Evolutionary conservation across 129 eudicot genomes (phyloP), one percentile per base, ranked within the genome.

Genomic region (Logfia minima): DNA sequence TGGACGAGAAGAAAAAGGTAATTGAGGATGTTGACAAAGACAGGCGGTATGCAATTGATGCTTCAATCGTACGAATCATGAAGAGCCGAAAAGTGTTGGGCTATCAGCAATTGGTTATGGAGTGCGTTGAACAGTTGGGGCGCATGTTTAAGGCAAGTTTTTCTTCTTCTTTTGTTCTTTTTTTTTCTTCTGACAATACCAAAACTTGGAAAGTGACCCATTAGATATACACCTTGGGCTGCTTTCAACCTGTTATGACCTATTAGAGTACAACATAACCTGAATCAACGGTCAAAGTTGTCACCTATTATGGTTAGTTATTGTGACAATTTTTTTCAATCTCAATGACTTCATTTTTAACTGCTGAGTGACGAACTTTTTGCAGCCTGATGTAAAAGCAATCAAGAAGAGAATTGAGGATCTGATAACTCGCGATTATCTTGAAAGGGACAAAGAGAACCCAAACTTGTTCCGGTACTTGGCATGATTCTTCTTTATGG

Each of bases 51-150:
- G 95, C 96, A 9, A 93, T 93, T 74, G 98, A 93, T 74, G 95
- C 95, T 19, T 88, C 98, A 2, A 93, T 93, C 58, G 98, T 93
- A 32, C 87, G 95, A 22, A 90, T 93, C 41, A 93, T 93, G 98
- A 93, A 93, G 80, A 93, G 98, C 68, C 81, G 98, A 66, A 90
- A 93, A 75, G 91, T 90, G 58, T 67, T 93, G 85, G 92, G 92
- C 22, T 86, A 93, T 77, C 98, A 93, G 78, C 98, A 90, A 75
- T 82, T 90, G 85, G 96, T 90, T 68, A 90, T 87, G 87, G 98
- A 93, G 81, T 93, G 98, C 24, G 96, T 90, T 37, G 98, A 93
- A 83, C 98, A 93, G 74, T 71, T 93, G 87, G 93, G 98, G n/a
- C 96, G 96, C 79, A 93, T 88, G 96, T 93, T 90, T 80, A 93